A percentile compares a stretch with the other conserved stretches of the same genome.
These are phyloP conservation scores for Alternaria sp. DNA, from an alignment of 2,329 filamentous ascomycete species.

Conservation along the genomic window DNA sequence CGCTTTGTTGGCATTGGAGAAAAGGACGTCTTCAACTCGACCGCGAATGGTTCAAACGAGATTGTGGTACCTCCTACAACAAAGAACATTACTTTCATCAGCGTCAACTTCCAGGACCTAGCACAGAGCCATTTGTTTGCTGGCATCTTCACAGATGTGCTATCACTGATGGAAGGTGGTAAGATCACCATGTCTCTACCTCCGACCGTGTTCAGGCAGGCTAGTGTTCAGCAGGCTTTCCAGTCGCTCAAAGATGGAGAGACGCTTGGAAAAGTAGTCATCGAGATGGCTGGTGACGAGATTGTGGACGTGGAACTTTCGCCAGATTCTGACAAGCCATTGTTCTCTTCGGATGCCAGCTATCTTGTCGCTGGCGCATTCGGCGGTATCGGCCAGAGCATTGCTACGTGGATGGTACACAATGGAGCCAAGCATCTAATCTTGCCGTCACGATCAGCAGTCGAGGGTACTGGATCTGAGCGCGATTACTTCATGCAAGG, in stretches of 20 bases:
- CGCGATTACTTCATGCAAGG: conserved; percentile 14
- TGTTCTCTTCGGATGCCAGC: conserved; percentile 19
- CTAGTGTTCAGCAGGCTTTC: conserved; percentile 21
- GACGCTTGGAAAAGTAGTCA: conserved; percentile 5
- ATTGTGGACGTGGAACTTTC: conserved; percentile 9
- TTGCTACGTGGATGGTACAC: conserved; percentile 25
- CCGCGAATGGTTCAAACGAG: conserved; percentile 5
- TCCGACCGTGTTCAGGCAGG: conserved; percentile 14
- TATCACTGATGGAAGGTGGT: neutral
- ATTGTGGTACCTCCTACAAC: neutral
- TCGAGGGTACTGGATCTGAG: conserved; percentile 5
- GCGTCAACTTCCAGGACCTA: conserved; percentile 10
- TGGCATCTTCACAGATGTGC: neutral
- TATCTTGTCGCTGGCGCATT: conserved; percentile 34
- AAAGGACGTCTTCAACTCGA: conserved; percentile 2
- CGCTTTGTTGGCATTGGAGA: conserved; percentile 34
- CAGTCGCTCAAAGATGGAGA: conserved; percentile 17
- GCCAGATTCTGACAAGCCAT: neutral
- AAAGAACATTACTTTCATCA: conserved; percentile 5
- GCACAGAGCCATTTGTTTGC: neutral
- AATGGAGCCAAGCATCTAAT: conserved; percentile 29
- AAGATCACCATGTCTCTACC: neutral
- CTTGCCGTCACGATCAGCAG: conserved; percentile 20
- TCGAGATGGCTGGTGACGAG: conserved; percentile 12
- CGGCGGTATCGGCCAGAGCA: conserved; percentile 31